Base-by-base conservation (phyloP, 345 rosid species). In the Balakata baccata region DNA sequence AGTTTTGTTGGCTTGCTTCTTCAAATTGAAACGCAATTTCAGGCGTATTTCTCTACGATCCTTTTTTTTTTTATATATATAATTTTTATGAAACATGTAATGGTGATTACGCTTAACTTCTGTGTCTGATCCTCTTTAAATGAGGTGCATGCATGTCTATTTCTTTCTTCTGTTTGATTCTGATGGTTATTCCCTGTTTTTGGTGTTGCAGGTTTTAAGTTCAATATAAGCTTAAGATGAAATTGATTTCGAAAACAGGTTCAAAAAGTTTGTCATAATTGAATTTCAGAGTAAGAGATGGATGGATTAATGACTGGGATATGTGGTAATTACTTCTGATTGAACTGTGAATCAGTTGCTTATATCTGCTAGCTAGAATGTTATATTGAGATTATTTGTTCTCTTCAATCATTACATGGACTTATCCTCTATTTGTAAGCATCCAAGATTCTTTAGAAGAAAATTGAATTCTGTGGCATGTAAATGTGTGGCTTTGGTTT, bases 401-500 rank as follows among this genome's bases (percentile, higher is more conserved):
- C 66, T 56, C 14, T 17, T 20, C 59, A 47, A 47, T 12, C 38
- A 46, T 52, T 57, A 11, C 39, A 74, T 74, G 77, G 72, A 34
- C 22, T 34, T 66, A 34, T 10, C 20, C 25, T 58, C 50, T 45
- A 74, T 6, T 25, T 74, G 16, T 47, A 74, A 74, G 77, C 49
- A 58, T 66, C 38, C 14, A 46, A 74, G 52, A 46, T 56, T 66
- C 66, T 12, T 43, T 37, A 66, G 66, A 7, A 74, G 73, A 59
- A 64, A 66, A 34, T 83, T 82, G 77, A 83, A 75, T 58, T 82
- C 92, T 45, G 57, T 84, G 61, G 65, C 88, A 50, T 90, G 87
- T 64, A 90, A 85, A 81, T 89, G 90, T 74, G 81, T 89, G 70
- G 84, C 68, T 75, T 85, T 90, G 54, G 75, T 87, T 69, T 74